A percentile compares a stretch with the other conserved stretches of the same genome.
Conservation (phyloP, 305 asterid species). For the Rubia tinctorum region DNA sequence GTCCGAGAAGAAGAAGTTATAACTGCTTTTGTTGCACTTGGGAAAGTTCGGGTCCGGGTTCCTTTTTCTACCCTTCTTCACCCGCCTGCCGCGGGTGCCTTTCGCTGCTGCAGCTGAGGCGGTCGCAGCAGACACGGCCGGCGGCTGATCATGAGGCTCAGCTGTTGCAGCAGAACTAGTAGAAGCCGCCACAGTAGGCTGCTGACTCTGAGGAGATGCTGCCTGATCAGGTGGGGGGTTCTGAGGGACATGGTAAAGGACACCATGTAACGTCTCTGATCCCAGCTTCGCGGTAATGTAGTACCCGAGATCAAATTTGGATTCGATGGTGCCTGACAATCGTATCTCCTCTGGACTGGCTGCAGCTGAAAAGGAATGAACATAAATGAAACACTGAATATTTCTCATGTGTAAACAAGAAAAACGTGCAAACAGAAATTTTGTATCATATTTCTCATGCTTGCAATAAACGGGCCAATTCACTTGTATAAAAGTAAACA, state of each 20-base stretch:
- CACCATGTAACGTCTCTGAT: background rate
- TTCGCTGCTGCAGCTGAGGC: constrained; percentile 26
- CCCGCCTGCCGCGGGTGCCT: constrained; percentile 48
- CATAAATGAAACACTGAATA: background rate
- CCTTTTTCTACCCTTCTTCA: constrained; percentile 69
- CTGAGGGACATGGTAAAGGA: background rate
- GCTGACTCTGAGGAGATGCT: background rate
- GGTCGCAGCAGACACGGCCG: too few species aligned
- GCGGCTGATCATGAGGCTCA: too few species aligned
- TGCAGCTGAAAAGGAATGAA: background rate
- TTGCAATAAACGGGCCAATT: background rate
- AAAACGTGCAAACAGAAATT: background rate
- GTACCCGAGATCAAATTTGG: background rate
- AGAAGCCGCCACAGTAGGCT: background rate
- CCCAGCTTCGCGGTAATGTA: background rate
- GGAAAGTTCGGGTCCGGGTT: constrained; percentile 81
- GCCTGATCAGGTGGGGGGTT: constrained; percentile 17
- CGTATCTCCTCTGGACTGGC: background rate
- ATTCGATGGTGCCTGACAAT: background rate
- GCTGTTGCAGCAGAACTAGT: background rate
- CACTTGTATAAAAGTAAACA: background rate
- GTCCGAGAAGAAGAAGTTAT: constrained; percentile 85
- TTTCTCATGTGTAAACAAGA: too few species aligned
- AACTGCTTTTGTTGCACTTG: constrained; percentile 82
- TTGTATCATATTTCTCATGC: background rate